phyloP scores from a whole-genome alignment of 2,329 filamentous ascomycete species.

The Tolypocladium ovalisporum region DNA sequence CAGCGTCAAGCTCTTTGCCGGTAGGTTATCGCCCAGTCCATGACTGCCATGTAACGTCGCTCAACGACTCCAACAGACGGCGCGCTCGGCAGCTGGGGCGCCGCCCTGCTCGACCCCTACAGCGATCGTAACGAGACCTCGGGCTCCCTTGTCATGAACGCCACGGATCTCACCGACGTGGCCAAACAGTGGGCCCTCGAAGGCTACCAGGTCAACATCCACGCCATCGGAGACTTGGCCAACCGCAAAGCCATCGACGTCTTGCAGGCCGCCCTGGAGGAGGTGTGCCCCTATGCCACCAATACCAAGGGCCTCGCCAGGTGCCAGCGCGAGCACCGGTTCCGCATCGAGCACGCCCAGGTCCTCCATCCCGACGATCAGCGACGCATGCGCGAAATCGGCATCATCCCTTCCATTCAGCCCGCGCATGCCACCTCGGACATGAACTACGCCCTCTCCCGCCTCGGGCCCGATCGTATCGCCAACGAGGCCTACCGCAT shows the following conservation, averaged over 20 bases:
- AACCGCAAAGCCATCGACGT: constrained; percentile 55
- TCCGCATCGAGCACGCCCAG: constrained; percentile 62
- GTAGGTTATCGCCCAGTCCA: constrained; percentile 26
- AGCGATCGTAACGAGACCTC: constrained; percentile 48
- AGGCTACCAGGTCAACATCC: constrained; percentile 60
- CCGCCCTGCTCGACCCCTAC: constrained; percentile 61
- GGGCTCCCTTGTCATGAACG: constrained; percentile 57
- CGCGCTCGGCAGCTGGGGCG: constrained; percentile 61
- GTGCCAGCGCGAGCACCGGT: constrained; percentile 45
- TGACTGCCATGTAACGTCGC: background rate
- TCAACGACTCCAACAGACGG: constrained; percentile 36
- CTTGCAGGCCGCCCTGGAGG: constrained; percentile 43
- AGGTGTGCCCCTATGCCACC: constrained; percentile 33
- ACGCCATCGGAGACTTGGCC: constrained; percentile 61
- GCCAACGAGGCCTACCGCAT: constrained; percentile 53
- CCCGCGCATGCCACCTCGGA: constrained; percentile 64
- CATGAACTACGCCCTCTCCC: constrained; percentile 52
- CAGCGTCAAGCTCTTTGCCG: constrained; percentile 60
- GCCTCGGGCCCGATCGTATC: constrained; percentile 47
- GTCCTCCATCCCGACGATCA: constrained; percentile 60
- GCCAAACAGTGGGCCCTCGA: constrained; percentile 46
- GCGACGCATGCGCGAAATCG: constrained; percentile 42
- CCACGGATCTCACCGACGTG: constrained; percentile 42
- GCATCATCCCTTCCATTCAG: constrained; percentile 58
- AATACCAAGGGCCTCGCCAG: constrained; percentile 30